Conservation (phyloP, 495 filamentous ascomycete species). For the Aspergillus bridgeri region DNA sequence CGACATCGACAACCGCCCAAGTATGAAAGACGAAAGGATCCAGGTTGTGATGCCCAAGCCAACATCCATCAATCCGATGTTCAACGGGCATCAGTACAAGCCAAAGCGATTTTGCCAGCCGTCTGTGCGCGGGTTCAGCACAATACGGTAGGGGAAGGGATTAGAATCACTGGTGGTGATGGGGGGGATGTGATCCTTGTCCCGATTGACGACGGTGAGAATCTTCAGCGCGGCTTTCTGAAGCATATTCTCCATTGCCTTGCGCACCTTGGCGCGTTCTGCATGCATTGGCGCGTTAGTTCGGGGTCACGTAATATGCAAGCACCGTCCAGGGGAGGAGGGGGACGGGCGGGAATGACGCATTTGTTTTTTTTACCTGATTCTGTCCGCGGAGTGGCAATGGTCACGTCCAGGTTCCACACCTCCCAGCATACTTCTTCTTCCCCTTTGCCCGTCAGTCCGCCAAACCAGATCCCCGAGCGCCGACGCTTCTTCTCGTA, state of each 20-base stretch:
- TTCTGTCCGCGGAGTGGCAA: slow-evolving; percentile 84
- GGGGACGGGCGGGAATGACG: background rate
- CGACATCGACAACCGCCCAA: too few relatives aligned
- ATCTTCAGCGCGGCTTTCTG: slow-evolving; percentile 85
- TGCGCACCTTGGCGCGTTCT: slow-evolving; percentile 85
- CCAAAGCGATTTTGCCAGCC: slow-evolving; percentile 79
- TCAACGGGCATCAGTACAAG: slow-evolving; percentile 52
- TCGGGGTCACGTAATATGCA: background rate
- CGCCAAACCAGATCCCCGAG: slow-evolving; percentile 64
- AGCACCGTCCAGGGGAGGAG: background rate
- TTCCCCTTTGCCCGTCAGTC: slow-evolving; percentile 59
- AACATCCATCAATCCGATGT: background rate
- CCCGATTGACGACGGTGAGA: slow-evolving; percentile 73
- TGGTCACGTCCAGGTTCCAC: slow-evolving; percentile 88
- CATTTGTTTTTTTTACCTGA: slow-evolving; percentile 53
- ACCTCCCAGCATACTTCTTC: slow-evolving; percentile 97
- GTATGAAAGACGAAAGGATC: too few relatives aligned
- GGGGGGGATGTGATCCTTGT: slow-evolving; percentile 96
- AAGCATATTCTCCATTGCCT: slow-evolving; percentile 81
- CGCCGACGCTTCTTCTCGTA: slow-evolving; percentile 88
- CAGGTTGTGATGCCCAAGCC: background rate
- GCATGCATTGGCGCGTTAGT: slow-evolving; percentile 1
- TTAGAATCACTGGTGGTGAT: slow-evolving; percentile 91
- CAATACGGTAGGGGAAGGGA: slow-evolving; percentile 91
- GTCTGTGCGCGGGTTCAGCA: slow-evolving; percentile 74